Conservation (phyloP, 1,284 basidiomycete species). For the Ustilago crameri region DNA sequence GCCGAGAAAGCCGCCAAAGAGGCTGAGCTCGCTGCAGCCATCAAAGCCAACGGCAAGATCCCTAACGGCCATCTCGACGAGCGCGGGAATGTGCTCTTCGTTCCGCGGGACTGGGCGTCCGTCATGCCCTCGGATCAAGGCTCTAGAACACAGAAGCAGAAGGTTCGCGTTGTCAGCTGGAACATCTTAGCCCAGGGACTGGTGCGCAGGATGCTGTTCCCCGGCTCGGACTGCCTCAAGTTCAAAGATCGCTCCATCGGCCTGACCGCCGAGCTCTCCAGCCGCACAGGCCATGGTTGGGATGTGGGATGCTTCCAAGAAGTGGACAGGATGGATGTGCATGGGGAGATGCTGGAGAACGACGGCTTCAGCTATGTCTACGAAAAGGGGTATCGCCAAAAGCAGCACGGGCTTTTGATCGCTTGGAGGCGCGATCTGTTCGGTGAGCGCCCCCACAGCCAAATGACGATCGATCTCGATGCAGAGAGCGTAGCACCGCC, state of each 20-base stretch:
- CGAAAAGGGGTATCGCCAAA: constrained; percentile 63
- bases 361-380: constrained; percentile 59
- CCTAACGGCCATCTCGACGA: constrained; percentile 43
- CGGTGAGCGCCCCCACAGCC: constrained; percentile 17
- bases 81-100: constrained; percentile 35
- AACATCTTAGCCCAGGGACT: constrained; percentile 69
- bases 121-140: constrained; percentile 1
- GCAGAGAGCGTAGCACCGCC: constrained; percentile 36
- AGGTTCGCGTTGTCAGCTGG: constrained; percentile 56
- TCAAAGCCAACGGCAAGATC: constrained; percentile 47
- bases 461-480: constrained; percentile 50
- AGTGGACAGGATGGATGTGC: constrained; percentile 67
- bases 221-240: constrained; percentile 69
- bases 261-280: constrained; percentile 49
- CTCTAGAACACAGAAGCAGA: constrained; percentile 1
- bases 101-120: constrained; percentile 44
- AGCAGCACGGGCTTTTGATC: constrained; percentile 65
- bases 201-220: constrained; percentile 69
- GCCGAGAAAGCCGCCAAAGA: constrained; percentile 43
- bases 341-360: constrained; percentile 48
- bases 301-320: constrained; percentile 70
- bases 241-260: constrained; percentile 65
- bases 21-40: constrained; percentile 40
- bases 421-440: constrained; percentile 54
- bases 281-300: constrained; percentile 61